Evolutionary conservation across 352 stramenopile species (phyloP), one percentile per base, ranked within the genome.

Genomic region (Pythium pyrilobum): DNA sequence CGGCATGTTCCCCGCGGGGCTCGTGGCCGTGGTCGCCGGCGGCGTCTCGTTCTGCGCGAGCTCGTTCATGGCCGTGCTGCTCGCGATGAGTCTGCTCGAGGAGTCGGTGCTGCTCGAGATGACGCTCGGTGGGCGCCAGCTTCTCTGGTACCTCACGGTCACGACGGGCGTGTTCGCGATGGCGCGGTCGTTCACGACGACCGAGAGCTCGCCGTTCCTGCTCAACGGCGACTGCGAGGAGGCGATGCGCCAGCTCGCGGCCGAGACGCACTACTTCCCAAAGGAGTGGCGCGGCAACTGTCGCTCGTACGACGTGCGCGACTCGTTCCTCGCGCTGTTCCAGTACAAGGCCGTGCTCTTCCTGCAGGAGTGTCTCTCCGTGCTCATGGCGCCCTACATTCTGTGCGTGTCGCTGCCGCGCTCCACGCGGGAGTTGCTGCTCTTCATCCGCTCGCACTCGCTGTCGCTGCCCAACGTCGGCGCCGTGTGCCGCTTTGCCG

Each of bases 61-160:
- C 33, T 96, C 96, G 20, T 47, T 99, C 11, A 96, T 98, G 51
- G 95, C 86, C 23, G 80, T 98, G 12, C 70, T 99, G 5, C 56
- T 99, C 34, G 65, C 84, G 13, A 75, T 98, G 36, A 96, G 86
- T 62, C 36, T 99, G n/a, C 42, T 95, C 36, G 96, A 98, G 53
- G 96, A 99, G 23, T 95, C 99, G 66, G 94, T 98, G 16, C 97
- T 97, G 53, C 74, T 99, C 15, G 82, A 99, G 66, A 95, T 98
- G 16, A 97, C 97, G 53, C 74, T 99, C 15, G 82, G 81, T 23
- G 81, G 94, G 12, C 85, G 86, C 39, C 97, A 98, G 66, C 59
- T 99, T 40, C 44, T 99, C 10, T 99, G 95, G 96, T 99, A 99
- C 68, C 70, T 98, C 29, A 97, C 96, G 5, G 70, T 99, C 10